phyloP scores from a whole-genome alignment of 305 asterid species.

The Fraxinus baroniana region DNA sequence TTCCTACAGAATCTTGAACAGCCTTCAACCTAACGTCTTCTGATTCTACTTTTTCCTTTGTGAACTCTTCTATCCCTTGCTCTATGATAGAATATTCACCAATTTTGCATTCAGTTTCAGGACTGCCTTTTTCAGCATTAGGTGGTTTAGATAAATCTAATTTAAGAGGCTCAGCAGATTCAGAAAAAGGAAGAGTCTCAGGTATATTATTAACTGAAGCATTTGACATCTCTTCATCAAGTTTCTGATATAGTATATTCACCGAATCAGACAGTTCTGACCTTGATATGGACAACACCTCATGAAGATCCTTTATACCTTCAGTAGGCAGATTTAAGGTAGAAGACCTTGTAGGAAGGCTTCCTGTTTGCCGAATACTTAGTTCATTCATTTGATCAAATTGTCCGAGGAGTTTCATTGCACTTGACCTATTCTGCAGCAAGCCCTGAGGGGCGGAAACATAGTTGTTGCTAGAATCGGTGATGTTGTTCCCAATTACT shows the following conservation, averaged over 20 bases:
- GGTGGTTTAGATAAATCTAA: background rate
- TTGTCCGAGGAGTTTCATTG: conserved; percentile 26
- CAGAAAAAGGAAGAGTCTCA: conserved; percentile 36
- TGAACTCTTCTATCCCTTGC: conserved; percentile 52
- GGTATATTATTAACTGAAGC: conserved; percentile 33
- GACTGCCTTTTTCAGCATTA: conserved; percentile 33
- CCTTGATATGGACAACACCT: conserved; percentile 56
- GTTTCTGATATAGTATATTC: conserved; percentile 60
- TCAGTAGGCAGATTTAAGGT: conserved; percentile 45
- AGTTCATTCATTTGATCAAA: conserved; percentile 34
- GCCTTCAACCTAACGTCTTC: conserved; percentile 30
- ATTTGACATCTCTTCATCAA: conserved; percentile 56
- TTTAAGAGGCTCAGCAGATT: conserved; percentile 5
- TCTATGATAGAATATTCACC: conserved; percentile 55
- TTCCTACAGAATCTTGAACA: conserved; percentile 29
- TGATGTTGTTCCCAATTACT: conserved; percentile 46
- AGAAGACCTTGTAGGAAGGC: conserved; percentile 54
- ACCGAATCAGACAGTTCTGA: conserved; percentile 67
- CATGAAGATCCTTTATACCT: conserved; percentile 81
- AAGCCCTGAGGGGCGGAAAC: conserved; percentile 30
- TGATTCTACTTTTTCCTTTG: conserved; percentile 35
- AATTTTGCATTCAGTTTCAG: conserved; percentile 43
- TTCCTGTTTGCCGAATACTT: conserved; percentile 44
- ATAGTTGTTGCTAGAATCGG: conserved; percentile 28
- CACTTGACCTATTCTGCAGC: conserved; percentile 39